Evolutionary conservation across 2,329 filamentous ascomycete genomes (phyloP), one percentile per base, ranked within the genome.

Genomic region (Curvularia hawaiiensis): DNA sequence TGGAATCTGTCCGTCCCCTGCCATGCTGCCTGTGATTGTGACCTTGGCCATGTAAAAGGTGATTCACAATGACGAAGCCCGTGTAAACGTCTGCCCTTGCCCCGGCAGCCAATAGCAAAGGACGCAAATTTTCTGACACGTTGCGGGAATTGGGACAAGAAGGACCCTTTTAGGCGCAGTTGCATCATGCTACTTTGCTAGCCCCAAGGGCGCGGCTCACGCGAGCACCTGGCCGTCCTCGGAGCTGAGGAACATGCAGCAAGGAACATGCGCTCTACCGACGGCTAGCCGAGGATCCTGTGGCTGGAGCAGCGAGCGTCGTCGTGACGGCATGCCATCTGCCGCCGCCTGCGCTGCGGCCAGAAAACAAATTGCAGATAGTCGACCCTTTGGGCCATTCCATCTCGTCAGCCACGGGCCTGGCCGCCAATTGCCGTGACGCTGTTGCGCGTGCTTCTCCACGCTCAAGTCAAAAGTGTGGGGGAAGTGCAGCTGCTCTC

Each of bases 401-500:
- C 5, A 54, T 65, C 58, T 52, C 50, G 64, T 67, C 62, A 65
- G 54, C 55, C 46, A 61, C 41, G 62, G 54, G 62, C 60, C 54
- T 11, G 44, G 41, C 47, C 41, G 48, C 20, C 18, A 33, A n/a
- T 43, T 49, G 49, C 49, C 35, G 52, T 50, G 58, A 54, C 50
- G 62, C 59, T 62, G 28, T 66, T 56, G 41, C 54, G 56, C 60
- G 55, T 59, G 24, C 60, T 45, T 50, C 49, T 65, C 63, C 70
- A 72, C 69, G 69, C 69, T 66, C 69, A 69, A 64, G 66, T 58
- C 58, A 50, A 35, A 64, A 70, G 69, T 68, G 71, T 72, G 71
- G 69, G 69, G 67, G 66, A 61, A 52, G 46, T 31, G 52, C 53
- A 50, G 47, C 50, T 53, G 56, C 54, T 63, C 54, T 63, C 57